These are phyloP conservation scores for Kurtzmaniella natalensis DNA, from an alignment of 1,139 yeast genomes.

Conservation along the genomic window DNA sequence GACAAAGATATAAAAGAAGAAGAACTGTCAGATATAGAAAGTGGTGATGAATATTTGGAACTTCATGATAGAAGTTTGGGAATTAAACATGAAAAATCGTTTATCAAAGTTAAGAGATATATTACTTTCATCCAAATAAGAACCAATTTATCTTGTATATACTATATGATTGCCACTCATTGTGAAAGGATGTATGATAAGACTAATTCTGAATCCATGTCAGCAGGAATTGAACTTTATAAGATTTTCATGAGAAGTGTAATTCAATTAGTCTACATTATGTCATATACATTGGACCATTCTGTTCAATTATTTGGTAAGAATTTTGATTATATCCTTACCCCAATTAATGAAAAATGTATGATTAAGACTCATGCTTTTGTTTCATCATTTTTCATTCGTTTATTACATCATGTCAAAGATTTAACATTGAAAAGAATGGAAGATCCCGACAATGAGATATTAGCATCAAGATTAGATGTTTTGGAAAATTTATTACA, in stretches of 20 bases:
- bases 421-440: constrained; percentile 23
- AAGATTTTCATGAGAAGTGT: constrained; percentile 42
- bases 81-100: constrained; percentile 18
- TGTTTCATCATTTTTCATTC: constrained; percentile 37
- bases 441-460: constrained; percentile 10
- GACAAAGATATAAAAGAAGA: neutral
- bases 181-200: constrained; percentile 34
- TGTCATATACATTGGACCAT: constrained; percentile 43
- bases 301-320: constrained; percentile 41
- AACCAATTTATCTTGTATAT: constrained; percentile 41
- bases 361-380: constrained; percentile 44
- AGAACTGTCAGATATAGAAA: neutral
- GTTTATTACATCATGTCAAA: constrained; percentile 39
- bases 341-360: constrained; percentile 37
- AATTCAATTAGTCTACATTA: constrained; percentile 41
- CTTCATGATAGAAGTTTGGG: neutral
- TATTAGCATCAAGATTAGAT: constrained; percentile 24
- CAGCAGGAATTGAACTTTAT: constrained; percentile 42
- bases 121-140: constrained; percentile 34
- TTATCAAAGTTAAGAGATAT: constrained; percentile 33
- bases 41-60: neutral
- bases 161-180: constrained; percentile 40
- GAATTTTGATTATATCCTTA: constrained; percentile 36
- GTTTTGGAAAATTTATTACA: constrained; percentile 32
- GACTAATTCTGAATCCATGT: constrained; percentile 29